Percentiles rank a stretch among this genome's conserved stretches.
Evolutionary conservation across 176 grass and related monocot species (phyloP).

Genomic region (Poa annua): DNA sequence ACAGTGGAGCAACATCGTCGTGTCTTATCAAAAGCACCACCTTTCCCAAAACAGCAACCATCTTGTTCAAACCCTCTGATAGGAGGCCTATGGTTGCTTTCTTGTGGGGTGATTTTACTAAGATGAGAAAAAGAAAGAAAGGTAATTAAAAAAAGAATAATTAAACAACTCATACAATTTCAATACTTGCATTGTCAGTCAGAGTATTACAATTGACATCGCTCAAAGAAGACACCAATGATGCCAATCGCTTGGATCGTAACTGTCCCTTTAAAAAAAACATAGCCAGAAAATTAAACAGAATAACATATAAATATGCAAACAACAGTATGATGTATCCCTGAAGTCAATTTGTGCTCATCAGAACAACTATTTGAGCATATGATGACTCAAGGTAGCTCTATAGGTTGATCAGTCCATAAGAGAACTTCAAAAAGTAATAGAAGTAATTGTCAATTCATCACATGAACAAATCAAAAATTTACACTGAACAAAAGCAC

Average conservation of each 20-base stretch:
- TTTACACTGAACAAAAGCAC: slow-evolving; percentile 6
- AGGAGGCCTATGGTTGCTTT: slow-evolving; percentile 61
- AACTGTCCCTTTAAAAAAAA: slow-evolving; percentile 54
- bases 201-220: slow-evolving; percentile 72
- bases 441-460: neutral
- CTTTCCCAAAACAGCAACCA: slow-evolving; percentile 63
- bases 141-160: slow-evolving; percentile 11
- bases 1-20: slow-evolving; percentile 84
- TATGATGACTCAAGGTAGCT: neutral
- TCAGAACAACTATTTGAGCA: slow-evolving; percentile 16
- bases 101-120: slow-evolving; percentile 75
- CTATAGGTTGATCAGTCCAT: slow-evolving; percentile 3
- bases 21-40: slow-evolving; percentile 77
- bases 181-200: slow-evolving; percentile 27
- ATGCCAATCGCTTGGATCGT: slow-evolving; percentile 65
- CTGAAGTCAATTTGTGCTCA: slow-evolving; percentile 12
- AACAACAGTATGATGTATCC: slow-evolving; percentile 15
- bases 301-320: slow-evolving; percentile 32
- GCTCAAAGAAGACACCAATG: slow-evolving; percentile 56
- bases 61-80: slow-evolving; percentile 79
- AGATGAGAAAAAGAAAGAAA: slow-evolving; percentile 32
- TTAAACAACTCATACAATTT: slow-evolving; percentile 22
- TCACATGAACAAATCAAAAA: neutral
- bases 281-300: neutral
- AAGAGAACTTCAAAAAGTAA: neutral